phyloP scores from a whole-genome alignment of 768 basidiomycete genomes.

The Hydnomerulius pinastri region DNA sequence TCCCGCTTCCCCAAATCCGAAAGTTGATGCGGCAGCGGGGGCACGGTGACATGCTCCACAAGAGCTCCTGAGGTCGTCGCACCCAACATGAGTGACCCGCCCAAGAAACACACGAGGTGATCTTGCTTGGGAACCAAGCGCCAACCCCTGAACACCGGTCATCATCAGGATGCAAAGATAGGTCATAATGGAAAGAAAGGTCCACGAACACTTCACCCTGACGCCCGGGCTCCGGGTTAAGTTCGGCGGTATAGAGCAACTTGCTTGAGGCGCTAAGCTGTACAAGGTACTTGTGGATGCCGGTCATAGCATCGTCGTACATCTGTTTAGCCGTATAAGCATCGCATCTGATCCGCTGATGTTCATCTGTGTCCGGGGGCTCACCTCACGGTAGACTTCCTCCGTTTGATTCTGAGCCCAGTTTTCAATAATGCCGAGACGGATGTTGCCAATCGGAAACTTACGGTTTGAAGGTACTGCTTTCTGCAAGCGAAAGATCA shows the following conservation, averaged over 20 bases:
- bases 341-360: neutral
- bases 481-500: conserved; percentile 21
- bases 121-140: conserved; percentile 86
- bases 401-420: conserved; percentile 66
- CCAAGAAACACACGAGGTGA: conserved; percentile 94
- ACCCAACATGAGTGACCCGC: conserved; percentile 89
- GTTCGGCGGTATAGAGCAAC: conserved; percentile 81
- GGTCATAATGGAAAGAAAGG: neutral
- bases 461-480: conserved; percentile 35
- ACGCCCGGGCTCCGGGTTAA: conserved; percentile 56
- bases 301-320: conserved; percentile 86
- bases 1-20: conserved; percentile 65
- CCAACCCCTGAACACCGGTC: conserved; percentile 55
- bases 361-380: conserved; percentile 16
- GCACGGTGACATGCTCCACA: conserved; percentile 57
- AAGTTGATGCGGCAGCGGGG: conserved; percentile 66
- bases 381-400: conserved; percentile 71
- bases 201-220: conserved; percentile 36
- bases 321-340: conserved; percentile 53
- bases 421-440: conserved; percentile 1
- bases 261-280: conserved; percentile 57
- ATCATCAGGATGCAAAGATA: conserved; percentile 8
- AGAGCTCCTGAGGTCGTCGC: conserved; percentile 68
- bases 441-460: conserved; percentile 4
- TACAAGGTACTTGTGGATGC: conserved; percentile 75